These are phyloP conservation scores for Bremia lactucae DNA, from an alignment of 352 stramenopile species.

Conservation along the genomic window DNA sequence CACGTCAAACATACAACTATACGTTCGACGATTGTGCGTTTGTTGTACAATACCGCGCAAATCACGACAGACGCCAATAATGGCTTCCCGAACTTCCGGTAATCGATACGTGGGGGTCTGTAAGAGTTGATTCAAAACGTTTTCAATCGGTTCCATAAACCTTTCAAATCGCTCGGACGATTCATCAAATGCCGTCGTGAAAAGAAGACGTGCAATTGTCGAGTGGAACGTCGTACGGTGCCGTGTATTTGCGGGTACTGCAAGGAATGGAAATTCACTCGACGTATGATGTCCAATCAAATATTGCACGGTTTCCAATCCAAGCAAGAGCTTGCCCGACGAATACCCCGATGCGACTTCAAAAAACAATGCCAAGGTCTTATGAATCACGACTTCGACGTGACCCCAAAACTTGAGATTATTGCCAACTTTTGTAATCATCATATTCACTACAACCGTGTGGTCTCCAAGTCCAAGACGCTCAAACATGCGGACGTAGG, in stretches of 20 bases:
- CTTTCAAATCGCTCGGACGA: constrained; percentile 90
- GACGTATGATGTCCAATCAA: constrained; percentile 93
- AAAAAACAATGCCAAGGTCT: constrained; percentile 94
- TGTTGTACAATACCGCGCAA: constrained; percentile 92
- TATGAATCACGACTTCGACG: constrained; percentile 91
- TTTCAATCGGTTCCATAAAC: constrained; percentile 92
- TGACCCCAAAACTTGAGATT: constrained; percentile 98
- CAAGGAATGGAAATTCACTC: constrained; percentile 96
- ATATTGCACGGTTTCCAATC: constrained; percentile 95
- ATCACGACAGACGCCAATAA: constrained; percentile 95
- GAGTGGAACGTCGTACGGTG: constrained; percentile 96
- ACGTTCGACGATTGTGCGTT: constrained; percentile 94
- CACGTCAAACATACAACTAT: constrained; percentile 96
- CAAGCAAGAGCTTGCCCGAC: constrained; percentile 94
- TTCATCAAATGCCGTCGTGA: constrained; percentile 92
- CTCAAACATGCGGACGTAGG: constrained; percentile 97
- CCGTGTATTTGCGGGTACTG: constrained; percentile 87
- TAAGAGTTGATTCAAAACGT: constrained; percentile 73
- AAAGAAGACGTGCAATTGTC: constrained; percentile 92
- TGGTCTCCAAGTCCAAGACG: constrained; percentile 95
- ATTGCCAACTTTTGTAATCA: constrained; percentile 98
- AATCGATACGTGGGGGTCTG: constrained; percentile 66
- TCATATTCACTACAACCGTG: constrained; percentile 95
- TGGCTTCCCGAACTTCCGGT: constrained; percentile 71
- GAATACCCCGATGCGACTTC: constrained; percentile 96